These are phyloP conservation scores for Paramecium sexaurelia DNA, from an alignment of 73 alveolate genomes.

Conservation along the genomic window DNA sequence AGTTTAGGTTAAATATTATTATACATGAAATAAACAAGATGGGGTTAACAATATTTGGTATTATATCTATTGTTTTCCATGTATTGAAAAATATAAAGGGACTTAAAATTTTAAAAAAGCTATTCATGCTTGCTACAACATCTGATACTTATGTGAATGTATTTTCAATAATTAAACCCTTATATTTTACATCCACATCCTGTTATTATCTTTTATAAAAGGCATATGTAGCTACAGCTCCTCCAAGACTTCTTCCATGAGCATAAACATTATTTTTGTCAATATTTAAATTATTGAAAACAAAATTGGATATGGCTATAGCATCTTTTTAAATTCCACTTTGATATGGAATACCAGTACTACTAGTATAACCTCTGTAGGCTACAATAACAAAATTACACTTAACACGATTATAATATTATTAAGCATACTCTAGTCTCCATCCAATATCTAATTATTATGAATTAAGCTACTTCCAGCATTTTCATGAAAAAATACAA, in stretches of 20 bases:
- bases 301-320: slow-evolving; percentile 3
- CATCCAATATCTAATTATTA: slow-evolving; percentile 49
- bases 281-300: slow-evolving; percentile 25
- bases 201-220: background rate
- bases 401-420: slow-evolving; percentile 17
- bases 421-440: slow-evolving; percentile 25
- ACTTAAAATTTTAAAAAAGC: background rate
- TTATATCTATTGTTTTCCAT: slow-evolving; percentile 19
- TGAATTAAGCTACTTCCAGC: slow-evolving; percentile 60
- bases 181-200: background rate
- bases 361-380: slow-evolving; percentile 53
- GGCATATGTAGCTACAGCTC: slow-evolving; percentile 61
- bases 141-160: slow-evolving; percentile 43
- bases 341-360: background rate
- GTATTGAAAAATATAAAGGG: slow-evolving; percentile 2
- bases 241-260: slow-evolving; percentile 70
- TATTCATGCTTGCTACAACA: slow-evolving; percentile 25
- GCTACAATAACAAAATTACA: slow-evolving; percentile 51
- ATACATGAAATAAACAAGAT: slow-evolving; percentile 46
- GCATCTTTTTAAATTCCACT: slow-evolving; percentile 52
- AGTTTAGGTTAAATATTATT: background rate
- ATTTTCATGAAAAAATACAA: slow-evolving; percentile 60
- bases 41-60: slow-evolving; percentile 17
- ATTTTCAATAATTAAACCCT: slow-evolving; percentile 55
- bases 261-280: background rate